These are phyloP conservation scores for Mortierella sp. DNA, from an alignment of 371 early-diverging fungal species.

Conservation along the genomic window DNA sequence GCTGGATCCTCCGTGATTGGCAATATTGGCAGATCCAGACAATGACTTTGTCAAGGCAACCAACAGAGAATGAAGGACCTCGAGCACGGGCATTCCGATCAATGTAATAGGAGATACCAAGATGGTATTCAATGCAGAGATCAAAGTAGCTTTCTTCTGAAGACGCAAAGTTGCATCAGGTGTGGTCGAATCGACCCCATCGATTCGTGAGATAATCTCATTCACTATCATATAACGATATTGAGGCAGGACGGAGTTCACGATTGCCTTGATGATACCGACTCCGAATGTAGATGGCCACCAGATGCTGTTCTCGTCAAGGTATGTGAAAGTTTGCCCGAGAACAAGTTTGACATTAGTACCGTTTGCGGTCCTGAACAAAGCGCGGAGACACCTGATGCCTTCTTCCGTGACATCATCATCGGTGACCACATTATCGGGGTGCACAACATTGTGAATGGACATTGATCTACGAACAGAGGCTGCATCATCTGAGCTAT, in stretches of 20 bases:
- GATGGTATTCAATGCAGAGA: conserved; percentile 66
- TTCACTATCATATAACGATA: conserved; percentile 77
- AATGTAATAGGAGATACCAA: conserved; percentile 67
- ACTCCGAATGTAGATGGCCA: conserved; percentile 66
- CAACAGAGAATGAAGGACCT: conserved; percentile 82
- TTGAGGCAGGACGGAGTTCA: conserved; percentile 72
- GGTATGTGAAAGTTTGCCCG: conserved; percentile 59
- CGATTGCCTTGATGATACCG: conserved; percentile 65
- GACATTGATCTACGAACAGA: conserved; percentile 44
- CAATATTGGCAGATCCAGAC: conserved; percentile 30
- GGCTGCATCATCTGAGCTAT: not conserved
- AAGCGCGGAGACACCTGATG: conserved; percentile 59
- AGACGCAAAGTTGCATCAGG: conserved; percentile 42
- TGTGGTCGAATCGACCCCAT: conserved; percentile 48
- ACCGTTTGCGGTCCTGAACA: conserved; percentile 65
- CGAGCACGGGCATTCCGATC: conserved; percentile 85
- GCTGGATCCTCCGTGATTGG: conserved; percentile 49
- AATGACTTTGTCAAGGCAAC: conserved; percentile 66
- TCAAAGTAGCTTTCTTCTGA: conserved; percentile 68
- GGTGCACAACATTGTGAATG: conserved; percentile 22
- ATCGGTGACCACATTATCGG: conserved; percentile 50
- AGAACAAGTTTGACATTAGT: conserved; percentile 63
- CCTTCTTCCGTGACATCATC: conserved; percentile 59
- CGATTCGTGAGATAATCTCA: conserved; percentile 71
- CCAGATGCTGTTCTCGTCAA: conserved; percentile 73